phyloP scores from a whole-genome alignment of 176 grass and related monocot species.

The Avena sativa region DNA sequence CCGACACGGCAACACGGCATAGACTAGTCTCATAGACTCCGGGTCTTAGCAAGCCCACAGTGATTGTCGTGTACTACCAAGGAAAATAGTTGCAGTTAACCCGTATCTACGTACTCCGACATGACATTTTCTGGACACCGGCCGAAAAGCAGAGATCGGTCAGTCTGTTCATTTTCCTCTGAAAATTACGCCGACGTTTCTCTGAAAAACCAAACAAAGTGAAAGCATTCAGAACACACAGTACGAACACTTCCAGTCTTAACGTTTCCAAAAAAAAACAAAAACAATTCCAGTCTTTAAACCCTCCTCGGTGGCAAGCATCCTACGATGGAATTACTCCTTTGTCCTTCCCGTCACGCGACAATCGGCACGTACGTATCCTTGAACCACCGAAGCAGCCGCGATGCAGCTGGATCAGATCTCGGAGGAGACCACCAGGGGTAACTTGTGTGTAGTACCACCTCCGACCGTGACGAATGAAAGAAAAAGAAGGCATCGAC shows the following conservation, averaged over 20 bases:
- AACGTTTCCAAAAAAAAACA: too few species aligned
- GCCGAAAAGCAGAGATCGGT: too few species aligned
- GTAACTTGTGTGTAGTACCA: slow-evolving; percentile 36
- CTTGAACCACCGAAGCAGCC: slow-evolving; percentile 1
- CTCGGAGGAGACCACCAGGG: neutral
- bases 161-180: too few species aligned
- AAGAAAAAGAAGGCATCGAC: neutral
- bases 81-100: neutral
- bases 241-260: too few species aligned
- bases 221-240: neutral
- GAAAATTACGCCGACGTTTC: neutral
- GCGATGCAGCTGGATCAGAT: neutral
- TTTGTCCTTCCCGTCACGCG: neutral
- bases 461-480: neutral
- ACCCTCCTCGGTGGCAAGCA: neutral
- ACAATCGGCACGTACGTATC: slow-evolving; percentile 6
- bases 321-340: neutral
- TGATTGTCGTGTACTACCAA: neutral
- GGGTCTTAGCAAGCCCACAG: too few species aligned
- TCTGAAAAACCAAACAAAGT: neutral
- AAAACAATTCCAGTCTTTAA: too few species aligned
- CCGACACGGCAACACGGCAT: too few species aligned
- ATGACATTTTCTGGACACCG: too few species aligned
- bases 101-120: too few species aligned
- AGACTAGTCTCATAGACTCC: too few species aligned